phyloP scores from a whole-genome alignment of 768 basidiomycete species.

The Lactarius hengduanensis region DNA sequence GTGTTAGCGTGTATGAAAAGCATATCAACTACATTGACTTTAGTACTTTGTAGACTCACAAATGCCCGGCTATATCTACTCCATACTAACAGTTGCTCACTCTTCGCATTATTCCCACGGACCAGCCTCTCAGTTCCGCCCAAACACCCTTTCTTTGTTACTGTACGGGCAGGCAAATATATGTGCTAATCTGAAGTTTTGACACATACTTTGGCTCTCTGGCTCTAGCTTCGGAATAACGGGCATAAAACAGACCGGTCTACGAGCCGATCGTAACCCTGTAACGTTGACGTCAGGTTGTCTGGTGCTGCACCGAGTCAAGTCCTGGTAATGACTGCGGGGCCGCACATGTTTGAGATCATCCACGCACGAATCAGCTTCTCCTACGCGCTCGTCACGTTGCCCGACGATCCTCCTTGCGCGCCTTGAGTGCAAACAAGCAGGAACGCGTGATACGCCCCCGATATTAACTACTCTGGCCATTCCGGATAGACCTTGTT shows the following conservation, averaged over 20 bases:
- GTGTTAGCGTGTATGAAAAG: no score
- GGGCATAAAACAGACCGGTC: no score
- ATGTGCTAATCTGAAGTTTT: not conserved
- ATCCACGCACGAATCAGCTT: not conserved
- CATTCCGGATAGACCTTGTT: conserved; percentile 19
- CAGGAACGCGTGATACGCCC: conserved; percentile 5
- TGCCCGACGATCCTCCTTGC: conserved; percentile 4
- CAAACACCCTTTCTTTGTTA: no score
- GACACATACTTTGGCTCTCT: not conserved
- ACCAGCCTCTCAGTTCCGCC: not conserved
- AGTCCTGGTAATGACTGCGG: not conserved
- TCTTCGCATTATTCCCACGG: not conserved
- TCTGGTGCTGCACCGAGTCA: not conserved
- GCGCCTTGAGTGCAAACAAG: not conserved
- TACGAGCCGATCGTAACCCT: no score
- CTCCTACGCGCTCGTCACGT: conserved; percentile 3
- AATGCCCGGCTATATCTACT: no score
- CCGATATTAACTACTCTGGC: not conserved
- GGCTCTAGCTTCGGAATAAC: not conserved
- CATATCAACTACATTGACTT: no score
- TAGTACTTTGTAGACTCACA: no score
- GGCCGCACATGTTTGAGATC: not conserved
- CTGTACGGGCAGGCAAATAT: no score
- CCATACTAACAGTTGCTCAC: no score
- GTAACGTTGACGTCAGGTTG: not conserved